Evolutionary conservation across 345 rosid species (phyloP), one percentile per base, ranked within the genome.

Genomic region (Boechera divaricarpa): DNA sequence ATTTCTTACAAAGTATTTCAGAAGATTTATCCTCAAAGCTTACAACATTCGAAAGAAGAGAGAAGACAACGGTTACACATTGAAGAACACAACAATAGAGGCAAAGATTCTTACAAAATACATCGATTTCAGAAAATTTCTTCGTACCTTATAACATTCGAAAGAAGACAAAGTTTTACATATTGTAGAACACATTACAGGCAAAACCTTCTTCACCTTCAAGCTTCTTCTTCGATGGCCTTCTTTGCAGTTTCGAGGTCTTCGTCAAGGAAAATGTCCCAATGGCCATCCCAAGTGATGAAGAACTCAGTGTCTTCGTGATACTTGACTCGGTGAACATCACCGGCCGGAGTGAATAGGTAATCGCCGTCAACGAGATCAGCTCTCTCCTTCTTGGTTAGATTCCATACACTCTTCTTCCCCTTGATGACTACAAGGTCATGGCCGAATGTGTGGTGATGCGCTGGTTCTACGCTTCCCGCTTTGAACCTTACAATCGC

Each of bases 381-480:
- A 55, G 82, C 84, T 62, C 71, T 89, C 65, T 81, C 86, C 57
- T 84, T 82, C 86, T 94, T 92, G 32, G 69, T 94, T 75, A 94
- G 21, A 64, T 90, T 94, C 98, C 97, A 92, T 6, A 92, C 96
- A 10, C 82, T 89, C 80, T 92, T 94, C 74, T 80, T 89, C 71
- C 95, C 93, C 56, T 83, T 75, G 55, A 87, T 71, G 63, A 92
- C 98, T 70, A 92, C 82, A 81, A 94, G 65, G 53, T 88, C 96
- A 70, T 94, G 98, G 1, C 98, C 97, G 33, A 88, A 94, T 2
- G 95, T 92, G 70, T 92, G 92, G 76, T 92, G 98, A 48, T 94
- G 98, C 3, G 97, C 98, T 0, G 97, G 98, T 74, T 94, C 98
- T 3, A 90, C 87, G 12, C 96, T 90, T 73, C 93, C 98, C 0